These are phyloP conservation scores for Hymenoscyphus repandus DNA, from an alignment of 2,329 filamentous ascomycete species.

Conservation along the genomic window DNA sequence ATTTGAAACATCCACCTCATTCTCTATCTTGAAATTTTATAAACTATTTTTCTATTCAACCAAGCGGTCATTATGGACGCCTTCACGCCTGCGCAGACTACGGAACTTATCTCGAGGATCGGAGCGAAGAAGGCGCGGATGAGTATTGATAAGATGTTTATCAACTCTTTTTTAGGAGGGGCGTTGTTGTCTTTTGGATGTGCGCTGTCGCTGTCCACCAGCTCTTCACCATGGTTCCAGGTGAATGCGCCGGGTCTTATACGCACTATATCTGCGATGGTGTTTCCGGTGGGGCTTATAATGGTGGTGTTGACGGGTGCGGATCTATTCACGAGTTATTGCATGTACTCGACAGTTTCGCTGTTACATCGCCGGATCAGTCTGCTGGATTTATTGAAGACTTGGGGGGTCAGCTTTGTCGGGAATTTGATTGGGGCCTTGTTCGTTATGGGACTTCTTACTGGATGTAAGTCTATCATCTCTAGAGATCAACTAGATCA, in stretches of 20 bases:
- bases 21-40: not conserved
- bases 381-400: conserved; percentile 27
- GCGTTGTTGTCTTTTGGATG: conserved; percentile 47
- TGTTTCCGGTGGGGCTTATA: conserved; percentile 45
- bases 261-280: conserved; percentile 38
- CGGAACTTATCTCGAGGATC: conserved; percentile 44
- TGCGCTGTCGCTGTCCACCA: conserved; percentile 41
- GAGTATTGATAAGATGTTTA: conserved; percentile 47
- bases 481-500: not conserved
- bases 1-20: not conserved
- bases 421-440: conserved; percentile 44
- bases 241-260: conserved; percentile 44
- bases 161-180: conserved; percentile 46
- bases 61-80: conserved; percentile 29
- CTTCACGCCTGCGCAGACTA: conserved; percentile 44
- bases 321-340: conserved; percentile 41
- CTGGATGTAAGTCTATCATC: conserved; percentile 37
- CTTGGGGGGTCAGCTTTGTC: conserved; percentile 43
- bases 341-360: conserved; percentile 39
- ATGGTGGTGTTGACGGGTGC: conserved; percentile 45
- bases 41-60: not conserved
- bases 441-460: conserved; percentile 43
- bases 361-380: conserved; percentile 38
- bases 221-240: conserved; percentile 42
- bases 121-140: conserved; percentile 48